Conservation (phyloP, 2,329 filamentous ascomycete genomes). For the Aciculosporium take region DNA sequence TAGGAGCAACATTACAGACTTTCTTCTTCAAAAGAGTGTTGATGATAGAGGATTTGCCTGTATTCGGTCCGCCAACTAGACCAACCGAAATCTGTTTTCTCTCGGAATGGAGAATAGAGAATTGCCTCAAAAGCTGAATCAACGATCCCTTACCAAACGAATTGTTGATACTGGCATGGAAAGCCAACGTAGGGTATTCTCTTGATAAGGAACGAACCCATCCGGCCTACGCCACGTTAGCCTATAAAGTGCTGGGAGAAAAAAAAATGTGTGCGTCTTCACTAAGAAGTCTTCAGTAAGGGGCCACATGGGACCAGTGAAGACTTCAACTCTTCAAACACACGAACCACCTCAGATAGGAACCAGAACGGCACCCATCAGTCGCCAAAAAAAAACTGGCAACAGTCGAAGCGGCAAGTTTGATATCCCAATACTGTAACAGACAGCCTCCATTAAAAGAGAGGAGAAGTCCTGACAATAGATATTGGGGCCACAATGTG, state of each 20-base stretch:
- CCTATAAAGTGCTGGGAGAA: neutral
- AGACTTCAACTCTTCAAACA: conserved; percentile 95
- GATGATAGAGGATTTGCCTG: conserved; percentile 92
- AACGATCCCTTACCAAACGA: conserved; percentile 92
- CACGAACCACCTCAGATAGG: conserved; percentile 63
- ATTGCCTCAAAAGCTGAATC: conserved; percentile 84
- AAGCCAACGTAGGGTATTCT: conserved; percentile 85
- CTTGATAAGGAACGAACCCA: conserved; percentile 86
- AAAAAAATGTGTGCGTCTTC: conserved; percentile 65
- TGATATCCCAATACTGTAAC: conserved; percentile 99
- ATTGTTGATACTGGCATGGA: conserved; percentile 89
- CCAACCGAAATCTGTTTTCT: conserved; percentile 92
- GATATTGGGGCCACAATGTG: conserved; percentile 41
- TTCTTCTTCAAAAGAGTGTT: conserved; percentile 92
- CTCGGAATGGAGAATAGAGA: conserved; percentile 75
- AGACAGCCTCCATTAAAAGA: conserved; percentile 68
- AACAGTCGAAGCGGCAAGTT: conserved; percentile 35
- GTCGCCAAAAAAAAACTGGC: conserved; percentile 30
- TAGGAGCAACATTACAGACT: conserved; percentile 83
- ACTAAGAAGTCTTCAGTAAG: conserved; percentile 91
- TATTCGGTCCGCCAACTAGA: conserved; percentile 67
- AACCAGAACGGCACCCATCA: conserved; percentile 82
- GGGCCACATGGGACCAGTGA: conserved; percentile 41
- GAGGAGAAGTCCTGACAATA: conserved; percentile 72
- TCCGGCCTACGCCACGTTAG: conserved; percentile 49